phyloP scores from a whole-genome alignment of 2,329 filamentous ascomycete genomes.

The Aspergillus terreus region DNA sequence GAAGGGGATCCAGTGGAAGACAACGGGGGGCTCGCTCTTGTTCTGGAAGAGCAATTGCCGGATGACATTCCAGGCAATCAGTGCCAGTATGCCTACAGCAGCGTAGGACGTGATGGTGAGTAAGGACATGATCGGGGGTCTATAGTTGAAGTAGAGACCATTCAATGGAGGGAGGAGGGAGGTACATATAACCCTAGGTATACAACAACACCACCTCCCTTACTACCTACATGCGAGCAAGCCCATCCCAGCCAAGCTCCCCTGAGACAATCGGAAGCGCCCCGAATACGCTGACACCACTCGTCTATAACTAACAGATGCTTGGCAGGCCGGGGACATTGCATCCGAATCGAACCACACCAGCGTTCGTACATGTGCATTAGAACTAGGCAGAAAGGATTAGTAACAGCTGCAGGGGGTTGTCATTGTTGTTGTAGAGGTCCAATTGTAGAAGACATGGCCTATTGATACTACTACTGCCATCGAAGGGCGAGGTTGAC shows the following conservation, averaged over 20 bases:
- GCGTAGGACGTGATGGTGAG: slow-evolving; percentile 11
- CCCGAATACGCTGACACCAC: slow-evolving; percentile 11
- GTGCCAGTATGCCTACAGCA: slow-evolving; percentile 5
- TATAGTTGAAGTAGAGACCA: not conserved
- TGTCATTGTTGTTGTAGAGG: too few species aligned
- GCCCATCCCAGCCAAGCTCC: not conserved
- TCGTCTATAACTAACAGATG: not conserved
- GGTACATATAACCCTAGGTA: too few species aligned
- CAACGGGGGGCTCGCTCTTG: slow-evolving; percentile 70
- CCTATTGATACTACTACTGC: too few species aligned
- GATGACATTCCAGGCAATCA: slow-evolving; percentile 12
- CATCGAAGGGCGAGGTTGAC: too few species aligned
- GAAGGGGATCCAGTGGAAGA: slow-evolving; percentile 73
- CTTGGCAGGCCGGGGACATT: not conserved
- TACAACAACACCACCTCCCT: too few species aligned
- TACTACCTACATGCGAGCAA: too few species aligned
- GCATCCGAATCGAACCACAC: slow-evolving; percentile 9
- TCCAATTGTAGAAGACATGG: too few species aligned
- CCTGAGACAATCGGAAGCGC: slow-evolving; percentile 7
- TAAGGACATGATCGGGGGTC: slow-evolving; percentile 13
- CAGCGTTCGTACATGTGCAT: not conserved
- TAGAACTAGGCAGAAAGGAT: not conserved
- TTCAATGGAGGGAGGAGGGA: too few species aligned
- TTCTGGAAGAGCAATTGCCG: slow-evolving; percentile 17
- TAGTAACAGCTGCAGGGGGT: too few species aligned